A percentile compares a stretch with the other conserved stretches of the same genome.
Evolutionary conservation across 192 early-diverging fungal genomes (phyloP).

Genomic region (Linnemannia schmuckeri): DNA sequence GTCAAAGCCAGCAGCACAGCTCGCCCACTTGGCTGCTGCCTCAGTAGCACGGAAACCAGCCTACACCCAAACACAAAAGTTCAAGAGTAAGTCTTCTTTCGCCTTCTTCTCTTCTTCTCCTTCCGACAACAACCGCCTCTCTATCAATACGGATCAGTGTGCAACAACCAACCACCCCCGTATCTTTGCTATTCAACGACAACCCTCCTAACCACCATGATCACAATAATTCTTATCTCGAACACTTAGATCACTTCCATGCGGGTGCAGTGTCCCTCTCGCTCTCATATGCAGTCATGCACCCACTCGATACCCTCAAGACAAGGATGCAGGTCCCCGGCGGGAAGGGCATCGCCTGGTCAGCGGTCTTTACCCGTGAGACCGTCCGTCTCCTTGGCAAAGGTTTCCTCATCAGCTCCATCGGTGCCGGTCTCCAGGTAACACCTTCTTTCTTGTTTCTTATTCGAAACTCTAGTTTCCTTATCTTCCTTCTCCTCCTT

Average conservation of each 20-base stretch:
- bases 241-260: conserved; percentile 68
- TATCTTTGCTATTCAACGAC: neutral
- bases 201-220: neutral
- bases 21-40: conserved; percentile 8
- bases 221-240: neutral
- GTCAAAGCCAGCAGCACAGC: conserved; percentile 19
- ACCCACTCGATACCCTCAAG: conserved; percentile 83
- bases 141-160: neutral
- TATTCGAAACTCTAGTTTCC: neutral
- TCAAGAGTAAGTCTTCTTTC: conserved; percentile 38
- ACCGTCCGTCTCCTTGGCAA: conserved; percentile 66
- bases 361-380: conserved; percentile 64
- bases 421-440: conserved; percentile 80
- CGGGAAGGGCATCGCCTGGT: conserved; percentile 48
- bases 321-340: conserved; percentile 77
- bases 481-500: neutral
- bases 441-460: neutral
- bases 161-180: neutral
- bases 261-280: conserved; percentile 74
- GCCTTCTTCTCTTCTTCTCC: neutral
- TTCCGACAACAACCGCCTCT: neutral
- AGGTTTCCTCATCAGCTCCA: conserved; percentile 75
- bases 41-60: conserved; percentile 32
- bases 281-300: conserved; percentile 78
- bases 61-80: conserved; percentile 49